Evolutionary conservation across 768 basidiomycete species (phyloP), one percentile per base, ranked within the genome.

Genomic region (Pulveroboletus sp.): DNA sequence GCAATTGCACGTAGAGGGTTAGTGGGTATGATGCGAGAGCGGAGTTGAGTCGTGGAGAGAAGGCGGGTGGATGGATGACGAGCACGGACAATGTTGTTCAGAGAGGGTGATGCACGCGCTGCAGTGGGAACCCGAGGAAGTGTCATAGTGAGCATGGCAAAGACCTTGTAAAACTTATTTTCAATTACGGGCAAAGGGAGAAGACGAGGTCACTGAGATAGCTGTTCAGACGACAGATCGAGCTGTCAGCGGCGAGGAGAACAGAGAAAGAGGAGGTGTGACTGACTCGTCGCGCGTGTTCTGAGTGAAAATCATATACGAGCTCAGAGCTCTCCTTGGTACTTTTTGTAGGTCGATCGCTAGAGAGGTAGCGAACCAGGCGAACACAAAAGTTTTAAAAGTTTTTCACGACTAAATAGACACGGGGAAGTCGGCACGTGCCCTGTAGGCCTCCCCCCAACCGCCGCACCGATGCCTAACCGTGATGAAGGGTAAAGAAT

Each of bases 1-100:
- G 88, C 87, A 49, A 87, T 76, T 15, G 88, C 86, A 53, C 77
- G 77, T 51, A 80, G 66, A 51, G 77, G 72, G 48, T 70, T 73
- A 15, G 84, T 79, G 38, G 80, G 77, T 6, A 68, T 62, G 40
- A 77, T 70, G 2, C 55, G 55, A 7, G 63, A 58, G 65, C 66
- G 64, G 61, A 69, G 56, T 54, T 67, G 68, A 39, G 72, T 70
- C 32, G 75, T 68, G 58, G 82, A 82, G 63, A 85, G 81, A 51
- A 73, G 69, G 40, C 82, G 82, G 43, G 55, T 46, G 21, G 59
- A 57, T 0, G 55, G 66, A 15, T 65, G 54, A 39, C 46, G 61
- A 30, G 47, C 46, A 37, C 50, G 54, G 26, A 39, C 33, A 17
- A 69, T 46, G n/a, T 24, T 47, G 21, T 57, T 60, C 8, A 58